Percentiles rank a stretch among this genome's conserved stretches.
Conservation (phyloP, 305 asterid genomes). For the Fraxinus sp. region DNA sequence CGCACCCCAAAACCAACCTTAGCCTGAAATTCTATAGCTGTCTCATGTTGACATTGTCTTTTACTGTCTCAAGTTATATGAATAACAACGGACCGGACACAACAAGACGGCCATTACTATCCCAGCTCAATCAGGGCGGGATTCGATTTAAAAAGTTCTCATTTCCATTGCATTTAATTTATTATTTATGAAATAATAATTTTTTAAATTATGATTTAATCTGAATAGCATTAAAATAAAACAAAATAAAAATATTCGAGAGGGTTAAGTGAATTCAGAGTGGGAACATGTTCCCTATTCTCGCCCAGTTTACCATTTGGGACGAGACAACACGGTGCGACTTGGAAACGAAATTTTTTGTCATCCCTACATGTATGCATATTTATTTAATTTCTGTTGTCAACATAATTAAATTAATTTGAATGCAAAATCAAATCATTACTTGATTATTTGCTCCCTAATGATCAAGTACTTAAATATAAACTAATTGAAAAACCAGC, state of each 20-base stretch:
- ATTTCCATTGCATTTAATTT: background rate
- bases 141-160: background rate
- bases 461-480: background rate
- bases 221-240: too few relatives aligned
- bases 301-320: too few relatives aligned
- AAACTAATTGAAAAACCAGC: background rate
- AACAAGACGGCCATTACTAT: too few relatives aligned
- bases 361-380: too few relatives aligned
- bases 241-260: too few relatives aligned
- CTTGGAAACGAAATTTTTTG: too few relatives aligned
- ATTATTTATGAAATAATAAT: too few relatives aligned
- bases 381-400: background rate
- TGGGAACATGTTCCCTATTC: too few relatives aligned
- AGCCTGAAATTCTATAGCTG: background rate
- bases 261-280: too few relatives aligned
- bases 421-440: background rate
- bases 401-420: background rate
- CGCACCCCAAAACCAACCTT: background rate
- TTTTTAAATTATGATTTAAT: too few relatives aligned
- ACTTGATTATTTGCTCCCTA: background rate
- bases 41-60: background rate
- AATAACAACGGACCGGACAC: too few relatives aligned
- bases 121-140: background rate
- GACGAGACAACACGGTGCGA: too few relatives aligned
- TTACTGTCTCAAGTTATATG: background rate